phyloP scores from a whole-genome alignment of 345 rosid genomes.

The Hirschfeldia incana region DNA sequence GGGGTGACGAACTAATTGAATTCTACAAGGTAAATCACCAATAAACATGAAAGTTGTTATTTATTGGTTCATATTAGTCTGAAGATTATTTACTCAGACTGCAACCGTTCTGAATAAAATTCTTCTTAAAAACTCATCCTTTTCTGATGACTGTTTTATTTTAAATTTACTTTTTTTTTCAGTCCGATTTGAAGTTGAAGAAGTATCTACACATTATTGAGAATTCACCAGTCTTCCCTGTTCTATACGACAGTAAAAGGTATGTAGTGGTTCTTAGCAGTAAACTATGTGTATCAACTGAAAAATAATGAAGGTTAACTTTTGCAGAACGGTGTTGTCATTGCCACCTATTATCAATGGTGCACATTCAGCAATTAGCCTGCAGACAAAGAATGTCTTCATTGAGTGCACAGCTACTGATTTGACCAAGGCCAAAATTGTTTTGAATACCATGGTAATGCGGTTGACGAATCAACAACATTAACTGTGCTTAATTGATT shows the following conservation, averaged over 20 bases:
- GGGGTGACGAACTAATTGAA: constrained; percentile 80
- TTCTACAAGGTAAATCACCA: constrained; percentile 61
- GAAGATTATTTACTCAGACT: background rate
- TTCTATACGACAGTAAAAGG: constrained; percentile 77
- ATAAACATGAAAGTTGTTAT: background rate
- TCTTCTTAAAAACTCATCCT: background rate
- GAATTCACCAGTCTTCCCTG: constrained; percentile 81
- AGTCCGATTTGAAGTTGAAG: constrained; percentile 91
- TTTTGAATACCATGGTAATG: constrained; percentile 85
- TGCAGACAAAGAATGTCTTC: constrained; percentile 89
- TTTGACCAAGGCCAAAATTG: constrained; percentile 88
- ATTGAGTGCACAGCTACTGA: constrained; percentile 97
- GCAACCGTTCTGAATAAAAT: background rate
- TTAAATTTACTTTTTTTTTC: constrained; percentile 11
- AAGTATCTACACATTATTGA: constrained; percentile 89
- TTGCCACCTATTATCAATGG: constrained; percentile 93
- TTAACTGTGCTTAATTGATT: background rate
- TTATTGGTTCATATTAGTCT: background rate
- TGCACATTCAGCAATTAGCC: constrained; percentile 89
- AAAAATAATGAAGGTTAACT: constrained; percentile 24
- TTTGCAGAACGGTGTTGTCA: constrained; percentile 81
- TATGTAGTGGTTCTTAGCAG: constrained; percentile 31
- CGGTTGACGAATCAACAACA: constrained; percentile 9
- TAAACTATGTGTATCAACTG: background rate
- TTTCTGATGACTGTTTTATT: background rate